Evolutionary conservation across 352 stramenopile genomes (phyloP), one percentile per base, ranked within the genome.

Genomic region (Pythium diclinum): DNA sequence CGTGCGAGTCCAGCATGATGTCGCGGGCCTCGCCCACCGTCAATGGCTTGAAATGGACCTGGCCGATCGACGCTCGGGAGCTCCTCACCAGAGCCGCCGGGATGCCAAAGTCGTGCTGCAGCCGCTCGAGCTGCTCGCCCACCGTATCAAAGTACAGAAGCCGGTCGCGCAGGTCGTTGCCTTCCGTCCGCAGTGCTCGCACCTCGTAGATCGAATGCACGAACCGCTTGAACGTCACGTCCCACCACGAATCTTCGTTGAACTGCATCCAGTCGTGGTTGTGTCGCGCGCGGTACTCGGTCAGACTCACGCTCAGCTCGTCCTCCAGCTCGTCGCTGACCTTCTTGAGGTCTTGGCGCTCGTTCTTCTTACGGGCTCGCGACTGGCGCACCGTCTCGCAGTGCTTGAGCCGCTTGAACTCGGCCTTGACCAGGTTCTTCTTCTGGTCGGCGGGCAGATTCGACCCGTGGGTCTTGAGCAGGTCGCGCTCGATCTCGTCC

Each of bases 321-420:
- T 42, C 61, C 59, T 91, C 83, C 16, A 91, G 71, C 56, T 83
- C 73, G n/a, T 76, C 74, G 57, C 85, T 84, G 33, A 91, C 78
- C 2, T 74, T 57, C 21, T 78, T 74, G 52, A 91, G 61, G 28
- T 81, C 76, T 21, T 80, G 79, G 38, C 83, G 78, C 46, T 89
- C 75, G 53, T 72, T 70, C 71, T 92, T 92, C 63, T 92, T 92
- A 55, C 81, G 78, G n/a, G 86, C 76, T 47, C 83, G 83, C 28
- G 81, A 90, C 75, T 92, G 81, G 14, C 83, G 81, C 69, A 92
- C 83, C 2, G 74, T 90, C 73, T 90, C 83, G 67, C 79, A 89
- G 69, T 92, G 83, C 63, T 88, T 89, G 32, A 92, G 79, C 19
- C 83, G 81, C 59, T 83, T 85, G 57, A 88, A 74, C 63, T 92